Percentiles rank a stretch among this genome's conserved stretches.
These are phyloP conservation scores for Suhomyces sp. DNA, from an alignment of 805 yeast species.

Conservation along the genomic window DNA sequence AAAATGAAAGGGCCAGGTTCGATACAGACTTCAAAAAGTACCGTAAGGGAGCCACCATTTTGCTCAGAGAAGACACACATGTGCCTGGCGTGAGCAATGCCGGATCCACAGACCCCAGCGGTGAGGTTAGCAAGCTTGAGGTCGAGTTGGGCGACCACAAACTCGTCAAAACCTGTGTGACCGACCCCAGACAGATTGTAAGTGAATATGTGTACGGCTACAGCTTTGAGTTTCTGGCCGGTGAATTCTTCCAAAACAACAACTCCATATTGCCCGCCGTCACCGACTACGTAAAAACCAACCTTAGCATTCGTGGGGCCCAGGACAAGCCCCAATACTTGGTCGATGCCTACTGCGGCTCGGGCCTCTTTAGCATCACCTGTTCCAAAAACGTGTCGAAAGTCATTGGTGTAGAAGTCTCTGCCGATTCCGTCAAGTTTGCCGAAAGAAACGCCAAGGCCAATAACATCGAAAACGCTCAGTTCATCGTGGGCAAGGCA, in stretches of 20 bases:
- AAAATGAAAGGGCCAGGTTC: conserved; percentile 61
- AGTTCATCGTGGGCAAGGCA: conserved; percentile 88
- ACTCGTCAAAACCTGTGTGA: conserved; percentile 67
- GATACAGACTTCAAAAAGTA: conserved; percentile 43
- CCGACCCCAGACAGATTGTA: conserved; percentile 74
- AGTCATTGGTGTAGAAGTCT: conserved; percentile 91
- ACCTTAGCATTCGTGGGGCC: conserved; percentile 46
- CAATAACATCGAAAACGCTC: conserved; percentile 75
- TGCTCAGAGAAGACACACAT: conserved; percentile 75
- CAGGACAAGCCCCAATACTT: conserved; percentile 49
- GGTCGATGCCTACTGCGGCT: conserved; percentile 95
- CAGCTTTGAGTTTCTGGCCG: conserved; percentile 85
- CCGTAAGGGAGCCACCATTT: conserved; percentile 81
- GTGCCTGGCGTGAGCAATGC: conserved; percentile 23
- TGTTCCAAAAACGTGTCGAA: conserved; percentile 76
- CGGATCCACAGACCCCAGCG: conserved; percentile 44
- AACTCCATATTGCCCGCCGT: conserved; percentile 85
- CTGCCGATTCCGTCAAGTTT: conserved; percentile 85
- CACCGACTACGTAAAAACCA: conserved; percentile 74
- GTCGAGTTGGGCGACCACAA: conserved; percentile 24
- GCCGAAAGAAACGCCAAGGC: conserved; percentile 77
- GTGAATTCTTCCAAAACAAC: conserved; percentile 95
- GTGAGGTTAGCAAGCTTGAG: conserved; percentile 28
- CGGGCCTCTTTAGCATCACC: conserved; percentile 88
- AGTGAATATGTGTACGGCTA: conserved; percentile 72